These are phyloP conservation scores for Schizosaccharomyces octosporus DNA, from an alignment of 805 yeast species.

Conservation along the genomic window DNA sequence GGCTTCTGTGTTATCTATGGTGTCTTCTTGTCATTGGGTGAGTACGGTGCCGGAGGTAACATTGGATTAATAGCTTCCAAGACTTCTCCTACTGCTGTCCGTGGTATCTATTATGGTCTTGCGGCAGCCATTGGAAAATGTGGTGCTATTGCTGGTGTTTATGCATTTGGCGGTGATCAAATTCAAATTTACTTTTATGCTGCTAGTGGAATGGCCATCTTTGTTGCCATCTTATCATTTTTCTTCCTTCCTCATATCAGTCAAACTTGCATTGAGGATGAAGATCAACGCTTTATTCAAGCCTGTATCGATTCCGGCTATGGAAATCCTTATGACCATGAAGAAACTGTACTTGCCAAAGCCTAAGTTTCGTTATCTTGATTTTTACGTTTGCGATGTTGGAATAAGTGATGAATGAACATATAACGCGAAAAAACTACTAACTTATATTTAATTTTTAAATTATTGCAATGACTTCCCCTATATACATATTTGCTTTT, in stretches of 20 bases:
- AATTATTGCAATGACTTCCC: no score
- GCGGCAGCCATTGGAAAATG: conserved; percentile 81
- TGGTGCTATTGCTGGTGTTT: conserved; percentile 83
- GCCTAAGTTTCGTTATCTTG: neutral
- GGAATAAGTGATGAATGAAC: no score
- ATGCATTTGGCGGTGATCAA: conserved; percentile 31
- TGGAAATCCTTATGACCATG: neutral
- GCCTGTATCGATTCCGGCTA: neutral
- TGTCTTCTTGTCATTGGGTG: conserved; percentile 67
- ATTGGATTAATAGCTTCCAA: conserved; percentile 72
- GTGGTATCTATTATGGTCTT: conserved; percentile 77
- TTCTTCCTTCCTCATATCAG: conserved; percentile 59
- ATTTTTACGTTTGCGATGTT: no score
- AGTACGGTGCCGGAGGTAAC: conserved; percentile 75
- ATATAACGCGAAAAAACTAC: no score
- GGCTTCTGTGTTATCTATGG: conserved; percentile 74
- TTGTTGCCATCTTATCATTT: conserved; percentile 21
- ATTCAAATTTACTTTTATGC: neutral
- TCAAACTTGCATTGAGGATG: conserved; percentile 58
- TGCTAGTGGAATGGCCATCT: neutral
- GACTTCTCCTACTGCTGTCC: conserved; percentile 60
- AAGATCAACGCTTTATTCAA: conserved; percentile 22
- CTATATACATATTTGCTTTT: no score
- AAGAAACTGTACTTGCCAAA: neutral
- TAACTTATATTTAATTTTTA: no score